Base-by-base conservation (phyloP, 805 yeast genomes). In the Zygosaccharomyces lentus region DNA sequence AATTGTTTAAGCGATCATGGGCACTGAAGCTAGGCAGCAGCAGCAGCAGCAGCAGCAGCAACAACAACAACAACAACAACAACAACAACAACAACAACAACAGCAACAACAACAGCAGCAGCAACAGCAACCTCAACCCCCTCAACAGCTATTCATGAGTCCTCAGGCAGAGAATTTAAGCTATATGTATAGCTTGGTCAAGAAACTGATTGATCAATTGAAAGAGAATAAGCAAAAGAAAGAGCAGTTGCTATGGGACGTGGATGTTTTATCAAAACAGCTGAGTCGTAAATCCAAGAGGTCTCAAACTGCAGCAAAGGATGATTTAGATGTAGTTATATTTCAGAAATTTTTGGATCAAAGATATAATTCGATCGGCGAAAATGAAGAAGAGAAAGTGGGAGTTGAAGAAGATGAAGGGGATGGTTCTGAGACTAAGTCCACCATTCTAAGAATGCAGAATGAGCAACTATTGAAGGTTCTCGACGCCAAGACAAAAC, bases 111-210 rank as follows among this genome's bases (percentile, higher is more conserved):
- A n/a, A n/a, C n/a, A n/a, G n/a, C n/a, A n/a, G n/a, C n/a, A n/a
- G n/a, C n/a, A 43, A 16, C 51, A 43, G 34, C 52, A 42, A 42
- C 56, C 40, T 42, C 54, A 41, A 46, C 53, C 10, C 42, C 58
- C 47, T 29, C 61, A 57, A 41, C 58, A 55, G 40, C 35, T 59
- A 12, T 59, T 55, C 31, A 53, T 59, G 59, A 57, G 53, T 26
- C 59, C 62, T 2, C 64, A 61, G 37, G 51, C 62, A 4, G 65
- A 61, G 36, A 59, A 59, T 34, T 45, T 61, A 31, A 46, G 47
- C 7, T 53, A 59, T 24, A 41, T 61, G 53, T 59, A 61, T 38
- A 40, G 45, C n/a, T 45, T 59, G 34, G 57, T 57, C 7, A 49
- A 54, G 8, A 46, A 40, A 25, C 49, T 61, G 9, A 40, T 53